Conservation (phyloP, 2,329 filamentous ascomycete genomes). For the Neofusicoccum laricinum region DNA sequence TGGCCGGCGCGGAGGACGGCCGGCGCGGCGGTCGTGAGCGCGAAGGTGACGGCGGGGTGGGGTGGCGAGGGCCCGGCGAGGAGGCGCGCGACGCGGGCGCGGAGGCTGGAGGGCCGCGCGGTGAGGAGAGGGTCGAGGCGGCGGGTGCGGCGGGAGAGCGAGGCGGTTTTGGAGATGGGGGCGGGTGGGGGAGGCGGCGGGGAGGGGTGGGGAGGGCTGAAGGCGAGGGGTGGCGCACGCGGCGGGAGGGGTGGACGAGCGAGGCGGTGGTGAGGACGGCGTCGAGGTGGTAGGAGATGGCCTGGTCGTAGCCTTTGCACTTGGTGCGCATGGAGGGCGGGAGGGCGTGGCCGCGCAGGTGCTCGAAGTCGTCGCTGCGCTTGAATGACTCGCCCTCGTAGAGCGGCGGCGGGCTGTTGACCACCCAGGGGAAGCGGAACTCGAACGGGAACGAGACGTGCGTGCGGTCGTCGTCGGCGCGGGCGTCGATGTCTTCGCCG, state of each 20-base stretch:
- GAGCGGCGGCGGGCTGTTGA: not conserved
- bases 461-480: not conserved
- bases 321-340: not conserved
- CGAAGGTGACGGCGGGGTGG: not conserved
- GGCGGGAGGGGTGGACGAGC: not conserved
- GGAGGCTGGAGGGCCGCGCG: not conserved
- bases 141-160: not conserved
- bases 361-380: not conserved
- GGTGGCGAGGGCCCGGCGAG: not conserved
- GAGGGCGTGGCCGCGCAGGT: not conserved
- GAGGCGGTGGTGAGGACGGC: not conserved
- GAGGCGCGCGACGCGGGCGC: not conserved
- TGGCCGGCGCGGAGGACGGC: not conserved
- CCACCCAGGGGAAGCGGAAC: not conserved
- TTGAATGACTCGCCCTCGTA: not conserved
- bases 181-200: not conserved
- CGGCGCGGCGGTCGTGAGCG: not conserved
- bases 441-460: not conserved
- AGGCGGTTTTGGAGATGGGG: not conserved
- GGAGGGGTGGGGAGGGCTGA: not conserved
- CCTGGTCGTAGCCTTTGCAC: not conserved
- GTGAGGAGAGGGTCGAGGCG: not conserved
- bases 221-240: not conserved
- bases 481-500: not conserved
- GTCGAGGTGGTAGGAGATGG: not conserved